Percentiles rank a stretch among this genome's conserved stretches.
These are phyloP conservation scores for Claviceps pazoutovae DNA, from an alignment of 2,329 filamentous ascomycete species.

Conservation along the genomic window DNA sequence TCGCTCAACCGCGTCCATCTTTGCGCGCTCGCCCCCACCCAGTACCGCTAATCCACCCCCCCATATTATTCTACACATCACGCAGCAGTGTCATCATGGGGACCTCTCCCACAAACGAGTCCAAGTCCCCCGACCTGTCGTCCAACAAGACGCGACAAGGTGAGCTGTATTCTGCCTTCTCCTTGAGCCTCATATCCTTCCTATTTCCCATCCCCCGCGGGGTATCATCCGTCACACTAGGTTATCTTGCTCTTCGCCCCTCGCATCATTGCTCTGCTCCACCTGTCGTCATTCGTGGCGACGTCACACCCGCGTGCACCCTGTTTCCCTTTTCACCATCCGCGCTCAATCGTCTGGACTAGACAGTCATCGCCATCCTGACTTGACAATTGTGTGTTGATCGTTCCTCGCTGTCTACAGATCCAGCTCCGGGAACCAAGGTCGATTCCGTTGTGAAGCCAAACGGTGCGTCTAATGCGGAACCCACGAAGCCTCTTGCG, in stretches of 20 bases:
- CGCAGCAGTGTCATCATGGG: slow-evolving; percentile 34
- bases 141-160: slow-evolving; percentile 30
- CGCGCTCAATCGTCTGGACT: not conserved
- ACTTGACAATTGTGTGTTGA: slow-evolving; percentile 10
- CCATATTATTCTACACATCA: slow-evolving; percentile 24
- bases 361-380: not conserved
- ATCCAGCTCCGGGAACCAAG: slow-evolving; percentile 32
- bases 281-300: slow-evolving; percentile 2
- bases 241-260: slow-evolving; percentile 1
- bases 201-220: not conserved
- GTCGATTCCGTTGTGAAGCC: slow-evolving; percentile 31
- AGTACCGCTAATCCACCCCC: not conserved
- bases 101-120: slow-evolving; percentile 28
- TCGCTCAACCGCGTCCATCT: slow-evolving; percentile 7
- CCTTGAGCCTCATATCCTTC: slow-evolving; percentile 3
- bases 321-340: not conserved
- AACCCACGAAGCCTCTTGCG: slow-evolving; percentile 50
- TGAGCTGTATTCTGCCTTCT: slow-evolving; percentile 19
- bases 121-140: slow-evolving; percentile 34
- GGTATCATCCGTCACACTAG: not conserved
- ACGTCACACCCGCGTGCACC: not conserved
- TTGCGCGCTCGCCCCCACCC: slow-evolving; percentile 16
- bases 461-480: slow-evolving; percentile 39
- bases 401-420: slow-evolving; percentile 16
- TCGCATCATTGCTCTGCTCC: not conserved